Evolutionary conservation across 495 filamentous ascomycete genomes (phyloP), one percentile per base, ranked within the genome.

Genomic region (Thermothielavioides terrestris): DNA sequence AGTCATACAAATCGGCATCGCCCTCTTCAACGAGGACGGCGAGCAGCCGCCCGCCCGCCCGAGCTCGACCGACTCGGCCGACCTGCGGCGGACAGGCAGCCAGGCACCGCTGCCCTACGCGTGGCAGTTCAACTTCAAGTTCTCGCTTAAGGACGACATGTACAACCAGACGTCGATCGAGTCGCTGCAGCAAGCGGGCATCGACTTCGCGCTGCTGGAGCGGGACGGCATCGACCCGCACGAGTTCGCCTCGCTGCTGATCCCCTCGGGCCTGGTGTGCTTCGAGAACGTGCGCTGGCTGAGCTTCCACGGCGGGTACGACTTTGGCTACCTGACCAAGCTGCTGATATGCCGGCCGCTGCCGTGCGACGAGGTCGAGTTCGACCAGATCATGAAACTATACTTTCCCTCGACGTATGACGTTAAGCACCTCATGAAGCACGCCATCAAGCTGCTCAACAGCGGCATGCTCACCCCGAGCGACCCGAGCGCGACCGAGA

Each of bases 41-140:
- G 86, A 96, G 49, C 79, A 86, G 9, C 86, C 85, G 6, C 88
- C 86, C 9, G 76, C 82, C 3, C 81, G 77, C 52, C 76, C 76
- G 7, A 59, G 49, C 32, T 69, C 64, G 34, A 74, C 80, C 27
- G 80, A 87, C 52, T 69, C 72, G 66, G 70, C 63, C 65, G 77
- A 68, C 58, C 71, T 67, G 30, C 63, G 66, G 53, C 62, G 71
- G 42, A 52, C 47, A 14, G 66, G 65, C 50, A 76, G 71, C 48
- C 73, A 85, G 40, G 69, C 78, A 6, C 79, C 82, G 22, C 77
- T 86, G 26, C 89, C 89, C 9, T 91, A 83, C 58, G 94, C 92
- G 17, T 98, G 92, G 92, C 89, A 94, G 55, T 98, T 98, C 76
- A 96, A 98, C 71, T 98, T 98, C 70, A 86, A 90, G 58, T 98